Percentiles rank a stretch among this genome's conserved stretches.
phyloP scores from a whole-genome alignment of 257 asterid species.

The Nicotiana otophora region DNA sequence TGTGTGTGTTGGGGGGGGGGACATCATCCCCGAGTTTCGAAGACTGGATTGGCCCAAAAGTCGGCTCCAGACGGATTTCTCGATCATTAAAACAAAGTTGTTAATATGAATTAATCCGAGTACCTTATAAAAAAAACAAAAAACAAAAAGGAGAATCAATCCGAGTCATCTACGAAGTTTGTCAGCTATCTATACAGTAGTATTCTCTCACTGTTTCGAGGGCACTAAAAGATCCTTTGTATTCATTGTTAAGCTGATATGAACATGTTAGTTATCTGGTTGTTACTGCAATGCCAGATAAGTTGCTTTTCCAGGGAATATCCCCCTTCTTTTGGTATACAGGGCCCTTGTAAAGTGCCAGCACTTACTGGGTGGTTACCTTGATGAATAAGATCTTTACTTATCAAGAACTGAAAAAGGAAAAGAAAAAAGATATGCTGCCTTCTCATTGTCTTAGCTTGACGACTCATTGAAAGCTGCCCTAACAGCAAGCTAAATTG shows the following conservation, averaged over 20 bases:
- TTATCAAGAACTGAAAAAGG: background rate
- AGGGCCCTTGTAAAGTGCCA: background rate
- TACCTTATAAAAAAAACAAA: too few relatives aligned
- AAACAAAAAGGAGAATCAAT: too few relatives aligned
- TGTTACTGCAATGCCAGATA: background rate
- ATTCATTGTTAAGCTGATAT: background rate
- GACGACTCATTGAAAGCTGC: background rate
- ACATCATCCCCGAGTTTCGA: too few relatives aligned
- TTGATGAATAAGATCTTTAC: background rate
- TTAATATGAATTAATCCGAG: too few relatives aligned
- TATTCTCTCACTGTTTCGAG: background rate
- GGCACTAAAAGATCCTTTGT: background rate
- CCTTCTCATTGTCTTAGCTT: conserved; percentile 3
- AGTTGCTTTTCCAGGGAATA: background rate
- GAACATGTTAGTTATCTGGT: background rate
- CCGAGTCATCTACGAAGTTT: background rate
- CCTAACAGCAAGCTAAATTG: background rate
- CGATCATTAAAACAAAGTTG: too few relatives aligned
- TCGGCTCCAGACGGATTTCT: too few relatives aligned
- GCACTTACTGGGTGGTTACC: background rate
- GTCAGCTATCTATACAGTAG: background rate
- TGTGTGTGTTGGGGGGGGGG: too few relatives aligned
- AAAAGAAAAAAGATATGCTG: background rate
- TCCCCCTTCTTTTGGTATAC: background rate
- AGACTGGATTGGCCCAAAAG: too few relatives aligned